These are phyloP conservation scores for Fusarium metavorans DNA, from an alignment of 2,329 filamentous ascomycete species.

Conservation along the genomic window DNA sequence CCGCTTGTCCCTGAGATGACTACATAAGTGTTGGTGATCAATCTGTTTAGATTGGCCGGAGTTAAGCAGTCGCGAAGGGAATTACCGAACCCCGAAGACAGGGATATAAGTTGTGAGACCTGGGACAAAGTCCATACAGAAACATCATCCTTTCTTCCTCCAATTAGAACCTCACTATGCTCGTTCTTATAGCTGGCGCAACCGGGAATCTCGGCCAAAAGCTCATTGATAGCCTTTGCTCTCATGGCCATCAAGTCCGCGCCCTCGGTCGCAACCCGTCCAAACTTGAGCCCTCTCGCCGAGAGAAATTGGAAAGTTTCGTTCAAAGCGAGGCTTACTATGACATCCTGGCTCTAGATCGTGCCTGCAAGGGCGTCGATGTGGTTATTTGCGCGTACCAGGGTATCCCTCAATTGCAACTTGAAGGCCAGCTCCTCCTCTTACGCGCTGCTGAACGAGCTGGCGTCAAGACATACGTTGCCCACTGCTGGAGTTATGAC, in stretches of 20 bases:
- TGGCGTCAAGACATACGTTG: constrained; percentile 46
- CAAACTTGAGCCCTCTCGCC: constrained; percentile 40
- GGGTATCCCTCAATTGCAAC: constrained; percentile 27
- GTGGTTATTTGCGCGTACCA: constrained; percentile 50
- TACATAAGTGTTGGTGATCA: neutral
- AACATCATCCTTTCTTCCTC: neutral
- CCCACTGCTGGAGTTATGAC: constrained; percentile 49
- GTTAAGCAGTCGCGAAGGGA: neutral
- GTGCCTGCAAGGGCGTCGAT: constrained; percentile 49
- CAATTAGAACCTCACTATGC: constrained; percentile 39
- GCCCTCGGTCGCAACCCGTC: constrained; percentile 48
- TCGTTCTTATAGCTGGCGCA: constrained; percentile 52
- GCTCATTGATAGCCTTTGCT: constrained; percentile 40
- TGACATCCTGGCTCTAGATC: constrained; percentile 49
- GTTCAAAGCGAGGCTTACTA: constrained; percentile 36
- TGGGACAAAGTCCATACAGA: neutral
- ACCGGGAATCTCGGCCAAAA: constrained; percentile 51
- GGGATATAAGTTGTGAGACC: neutral
- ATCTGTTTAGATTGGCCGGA: neutral
- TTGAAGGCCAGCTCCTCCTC: constrained; percentile 52
- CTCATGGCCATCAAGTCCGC: constrained; percentile 49
- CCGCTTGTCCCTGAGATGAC: neutral
- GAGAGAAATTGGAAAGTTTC: constrained; percentile 44
- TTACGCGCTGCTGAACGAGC: constrained; percentile 52
- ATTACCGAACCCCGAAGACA: neutral